Base-by-base conservation (phyloP, 75 land plant genomes). In the Picea sitchensis region DNA sequence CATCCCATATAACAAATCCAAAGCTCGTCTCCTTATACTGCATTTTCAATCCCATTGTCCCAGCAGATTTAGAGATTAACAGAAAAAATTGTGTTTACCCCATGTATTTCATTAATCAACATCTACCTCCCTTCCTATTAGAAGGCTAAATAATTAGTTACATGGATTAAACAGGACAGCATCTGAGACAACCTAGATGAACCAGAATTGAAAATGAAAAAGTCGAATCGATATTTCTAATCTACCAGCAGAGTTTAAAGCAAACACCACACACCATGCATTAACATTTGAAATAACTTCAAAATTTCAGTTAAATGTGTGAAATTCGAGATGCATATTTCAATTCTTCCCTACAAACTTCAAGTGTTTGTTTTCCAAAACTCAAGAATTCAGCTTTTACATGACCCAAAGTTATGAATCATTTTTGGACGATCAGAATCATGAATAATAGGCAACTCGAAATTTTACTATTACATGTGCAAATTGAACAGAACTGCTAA, bases 1-100 rank as follows among this genome's bases (percentile, higher is more conserved):
- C 99, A 98, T 98, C 20, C 95, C 98, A 90, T 98, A 95, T 9
- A 98, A 83, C 82, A 98, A 83, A 84, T 98, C 99, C 80, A 98
- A 92, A 63, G 99, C 96, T 73, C 98, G 88, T 80, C 98, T 95
- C 63, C 98, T 80, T 11, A 98, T 98, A 86, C 99, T 98, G 96
- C 20, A 84, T 84, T 58, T 26, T 51, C 56, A 51, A 51, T 51
- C 12, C 12, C 56, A 51, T 51, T 51, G 2, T 51, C 56, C 56
- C 44, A 41, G 44, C 38, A 41, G 3, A 4, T 2, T 51, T 51
- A 51, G 56, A 51, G 56, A 51, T 51, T 51, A 51, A 51, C 56
- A 51, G 12, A 51, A 51, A 51, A 51, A 9, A 0, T 9, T 2
- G 9, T 11, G 9, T 51, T 51, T 51, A 51, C 56, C 9, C 56